These are phyloP conservation scores for Neofusicoccum sp. DNA, from an alignment of 2,329 filamentous ascomycete genomes.

Conservation along the genomic window DNA sequence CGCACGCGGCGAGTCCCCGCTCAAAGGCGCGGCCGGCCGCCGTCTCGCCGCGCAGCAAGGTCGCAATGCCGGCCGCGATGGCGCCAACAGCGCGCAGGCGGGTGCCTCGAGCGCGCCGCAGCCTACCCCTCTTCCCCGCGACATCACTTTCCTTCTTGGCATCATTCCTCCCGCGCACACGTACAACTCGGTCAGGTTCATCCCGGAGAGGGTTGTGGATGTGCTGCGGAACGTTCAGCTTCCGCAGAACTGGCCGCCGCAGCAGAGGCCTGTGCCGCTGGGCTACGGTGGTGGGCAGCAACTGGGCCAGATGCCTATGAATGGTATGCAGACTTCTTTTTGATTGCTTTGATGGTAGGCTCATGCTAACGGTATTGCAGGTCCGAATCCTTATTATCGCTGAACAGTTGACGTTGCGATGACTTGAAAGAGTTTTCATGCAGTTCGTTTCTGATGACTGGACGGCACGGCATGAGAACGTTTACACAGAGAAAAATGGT, in stretches of 20 bases:
- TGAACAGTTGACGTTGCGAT: neutral
- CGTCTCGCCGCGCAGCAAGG: slow-evolving; percentile 74
- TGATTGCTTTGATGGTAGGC: neutral
- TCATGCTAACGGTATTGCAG: neutral
- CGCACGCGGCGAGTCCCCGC: slow-evolving; percentile 83
- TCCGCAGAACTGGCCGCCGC: slow-evolving; percentile 54
- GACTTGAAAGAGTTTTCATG: too few species aligned
- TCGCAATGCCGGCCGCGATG: slow-evolving; percentile 40
- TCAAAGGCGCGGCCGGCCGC: slow-evolving; percentile 87
- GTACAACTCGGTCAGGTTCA: slow-evolving; percentile 73
- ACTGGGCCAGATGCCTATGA: slow-evolving; percentile 14
- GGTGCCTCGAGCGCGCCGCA: slow-evolving; percentile 31
- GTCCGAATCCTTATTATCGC: neutral
- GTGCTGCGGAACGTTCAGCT: slow-evolving; percentile 61
- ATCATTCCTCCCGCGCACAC: slow-evolving; percentile 73
- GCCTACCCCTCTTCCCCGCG: slow-evolving; percentile 72
- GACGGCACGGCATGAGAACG: too few species aligned
- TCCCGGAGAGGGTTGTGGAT: slow-evolving; percentile 69
- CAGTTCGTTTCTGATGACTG: too few species aligned
- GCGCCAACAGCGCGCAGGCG: slow-evolving; percentile 24
- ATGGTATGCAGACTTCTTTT: neutral
- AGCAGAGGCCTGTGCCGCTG: slow-evolving; percentile 4
- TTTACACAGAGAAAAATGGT: too few species aligned
- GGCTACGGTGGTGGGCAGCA: neutral
- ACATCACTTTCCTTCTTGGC: slow-evolving; percentile 58